phyloP scores from a whole-genome alignment of 225 moss, liverwort and hornwort species.

The Pleurozium schreberi region DNA sequence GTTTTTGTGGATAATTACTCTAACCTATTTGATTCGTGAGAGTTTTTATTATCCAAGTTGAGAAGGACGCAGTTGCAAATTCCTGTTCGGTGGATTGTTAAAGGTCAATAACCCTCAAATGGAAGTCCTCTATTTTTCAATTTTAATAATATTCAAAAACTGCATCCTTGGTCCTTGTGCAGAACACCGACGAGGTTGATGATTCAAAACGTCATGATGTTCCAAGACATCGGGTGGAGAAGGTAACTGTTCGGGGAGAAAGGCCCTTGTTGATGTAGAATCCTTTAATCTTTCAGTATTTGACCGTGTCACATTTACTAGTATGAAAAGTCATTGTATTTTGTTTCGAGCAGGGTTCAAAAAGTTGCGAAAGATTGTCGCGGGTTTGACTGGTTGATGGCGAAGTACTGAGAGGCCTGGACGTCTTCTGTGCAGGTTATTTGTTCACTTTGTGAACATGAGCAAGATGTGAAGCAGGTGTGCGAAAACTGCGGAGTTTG shows the following conservation, averaged over 20 bases:
- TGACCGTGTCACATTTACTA: background rate
- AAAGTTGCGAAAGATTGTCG: background rate
- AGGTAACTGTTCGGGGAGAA: conserved; percentile 16
- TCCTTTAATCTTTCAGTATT: background rate
- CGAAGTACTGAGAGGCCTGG: background rate
- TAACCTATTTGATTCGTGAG: background rate
- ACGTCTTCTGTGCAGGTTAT: conserved; percentile 46
- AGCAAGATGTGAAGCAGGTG: conserved; percentile 78
- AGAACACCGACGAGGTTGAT: conserved; percentile 57
- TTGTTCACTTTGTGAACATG: conserved; percentile 77
- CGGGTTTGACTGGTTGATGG: background rate
- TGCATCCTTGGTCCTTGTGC: background rate
- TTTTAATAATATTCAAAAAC: background rate
- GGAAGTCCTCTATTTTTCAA: background rate
- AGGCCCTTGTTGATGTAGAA: background rate
- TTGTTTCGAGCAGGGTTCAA: background rate
- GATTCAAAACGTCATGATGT: conserved; percentile 62
- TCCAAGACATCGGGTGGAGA: conserved; percentile 61
- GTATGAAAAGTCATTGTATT: no score
- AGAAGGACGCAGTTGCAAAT: background rate
- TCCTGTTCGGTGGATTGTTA: background rate
- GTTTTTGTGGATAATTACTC: background rate
- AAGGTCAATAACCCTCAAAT: background rate
- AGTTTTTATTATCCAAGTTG: background rate
- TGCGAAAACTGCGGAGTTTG: conserved; percentile 74